These are phyloP conservation scores for Petunia hybrid DNA, from an alignment of 305 asterid genomes.

Conservation along the genomic window DNA sequence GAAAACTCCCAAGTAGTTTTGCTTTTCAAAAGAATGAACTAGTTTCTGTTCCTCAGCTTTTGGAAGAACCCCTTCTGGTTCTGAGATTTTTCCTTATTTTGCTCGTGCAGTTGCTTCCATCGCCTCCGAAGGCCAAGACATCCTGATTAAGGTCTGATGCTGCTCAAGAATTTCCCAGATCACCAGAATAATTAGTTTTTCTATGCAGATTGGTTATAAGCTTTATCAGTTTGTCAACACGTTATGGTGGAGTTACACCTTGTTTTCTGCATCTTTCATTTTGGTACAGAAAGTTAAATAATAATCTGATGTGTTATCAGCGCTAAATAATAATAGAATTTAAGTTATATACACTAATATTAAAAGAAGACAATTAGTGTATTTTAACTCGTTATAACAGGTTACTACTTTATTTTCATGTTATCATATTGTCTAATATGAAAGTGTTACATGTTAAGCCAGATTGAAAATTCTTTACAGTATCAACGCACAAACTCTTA, in stretches of 20 bases:
- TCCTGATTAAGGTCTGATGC: constrained; percentile 49
- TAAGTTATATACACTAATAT: neutral
- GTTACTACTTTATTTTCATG: neutral
- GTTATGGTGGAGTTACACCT: constrained; percentile 14
- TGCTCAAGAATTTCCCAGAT: constrained; percentile 13
- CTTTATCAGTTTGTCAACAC: neutral
- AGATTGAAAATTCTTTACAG: too few relatives aligned
- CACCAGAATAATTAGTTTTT: constrained; percentile 21
- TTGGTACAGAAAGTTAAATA: constrained; percentile 4
- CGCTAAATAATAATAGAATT: neutral
- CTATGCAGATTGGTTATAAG: constrained; percentile 18
- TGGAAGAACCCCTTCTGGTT: neutral
- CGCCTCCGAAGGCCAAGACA: constrained; percentile 64
- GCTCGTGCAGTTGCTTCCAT: constrained; percentile 75
- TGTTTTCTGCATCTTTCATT: neutral
- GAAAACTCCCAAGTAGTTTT: neutral
- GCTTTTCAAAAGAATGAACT: neutral
- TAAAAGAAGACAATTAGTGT: neutral
- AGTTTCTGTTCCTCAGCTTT: neutral
- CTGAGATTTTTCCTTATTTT: neutral
- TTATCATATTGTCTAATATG: neutral
- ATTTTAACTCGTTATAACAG: neutral
- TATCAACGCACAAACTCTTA: too few relatives aligned
- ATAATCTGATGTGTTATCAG: neutral
- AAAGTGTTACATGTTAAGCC: too few relatives aligned